Conservation (phyloP, 495 filamentous ascomycete species). For the Penicillium salamii region DNA sequence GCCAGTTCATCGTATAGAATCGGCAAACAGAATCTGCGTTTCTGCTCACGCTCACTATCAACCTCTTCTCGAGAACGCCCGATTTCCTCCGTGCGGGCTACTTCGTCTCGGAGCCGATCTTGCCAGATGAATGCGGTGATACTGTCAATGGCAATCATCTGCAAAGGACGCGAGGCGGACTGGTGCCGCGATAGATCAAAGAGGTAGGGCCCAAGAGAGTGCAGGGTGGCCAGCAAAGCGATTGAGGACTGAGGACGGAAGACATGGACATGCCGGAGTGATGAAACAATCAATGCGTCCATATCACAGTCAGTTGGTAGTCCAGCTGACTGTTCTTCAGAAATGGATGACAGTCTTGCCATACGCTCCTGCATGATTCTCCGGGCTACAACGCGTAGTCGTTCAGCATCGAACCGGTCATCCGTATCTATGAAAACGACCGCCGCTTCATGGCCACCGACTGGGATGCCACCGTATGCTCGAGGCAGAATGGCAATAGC, state of each 20-base stretch:
- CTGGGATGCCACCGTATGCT: conserved; percentile 21
- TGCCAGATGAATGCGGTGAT: conserved; percentile 58
- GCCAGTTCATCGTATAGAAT: conserved; percentile 37
- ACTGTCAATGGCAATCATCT: conserved; percentile 52
- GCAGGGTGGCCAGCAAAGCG: conserved; percentile 51
- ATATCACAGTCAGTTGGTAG: conserved; percentile 12
- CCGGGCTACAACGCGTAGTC: conserved; percentile 45
- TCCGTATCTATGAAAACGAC: conserved; percentile 72
- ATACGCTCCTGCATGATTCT: conserved; percentile 17
- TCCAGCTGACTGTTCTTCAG: not conserved
- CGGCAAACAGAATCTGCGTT: conserved; percentile 31
- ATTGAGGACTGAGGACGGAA: conserved; percentile 55
- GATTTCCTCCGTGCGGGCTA: conserved; percentile 39
- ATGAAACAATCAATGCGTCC: conserved; percentile 29
- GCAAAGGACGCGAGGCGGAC: conserved; percentile 45
- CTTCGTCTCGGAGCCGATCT: conserved; percentile 49
- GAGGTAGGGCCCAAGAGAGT: conserved; percentile 49
- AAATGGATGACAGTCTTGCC: not conserved
- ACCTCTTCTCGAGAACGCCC: conserved; percentile 29
- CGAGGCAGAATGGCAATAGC: conserved; percentile 56
- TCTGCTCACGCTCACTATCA: conserved; percentile 26
- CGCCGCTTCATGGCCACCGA: conserved; percentile 53
- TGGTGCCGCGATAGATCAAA: conserved; percentile 44
- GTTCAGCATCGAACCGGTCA: conserved; percentile 59
- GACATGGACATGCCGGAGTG: conserved; percentile 49